Evolutionary conservation across 331 rosid genomes (phyloP), one percentile per base, ranked within the genome.

Genomic region (Arachis monticola): DNA sequence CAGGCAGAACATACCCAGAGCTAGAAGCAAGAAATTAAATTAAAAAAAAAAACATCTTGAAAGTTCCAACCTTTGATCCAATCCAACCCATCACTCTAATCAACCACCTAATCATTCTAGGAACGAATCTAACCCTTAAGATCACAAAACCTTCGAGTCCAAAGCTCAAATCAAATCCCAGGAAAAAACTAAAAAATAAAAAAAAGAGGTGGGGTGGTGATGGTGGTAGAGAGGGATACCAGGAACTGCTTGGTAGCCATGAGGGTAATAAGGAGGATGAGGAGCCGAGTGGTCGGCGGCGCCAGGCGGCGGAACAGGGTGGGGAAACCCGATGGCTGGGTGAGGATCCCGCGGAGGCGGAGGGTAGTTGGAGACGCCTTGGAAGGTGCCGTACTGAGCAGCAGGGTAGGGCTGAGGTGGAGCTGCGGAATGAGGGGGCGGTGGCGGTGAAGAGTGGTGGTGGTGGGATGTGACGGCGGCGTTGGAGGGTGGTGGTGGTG

Each of bases 311-410:
- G 96, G 97, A 22, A 71, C 94, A 0, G 97, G 99, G 17, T 87
- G 89, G 2, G 97, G 96, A 64, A 92, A 94, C 10, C 90, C 95
- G 12, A 81, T 77, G 53, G 82, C 86, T n/a, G 82, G 88, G 50
- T 75, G 82, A 0, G 72, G 76, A n/a, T 79, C 84, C 2, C 87
- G 83, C 11, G 67, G 86, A 14, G 96, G 93, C 10, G 96, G 93
- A 41, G 97, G 96, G 56, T 88, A 88, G 86, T 82, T 88, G 61
- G 97, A 83, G 22, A 90, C 99, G 14, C 99, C 99, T 78, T 94
- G 97, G 86, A 94, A 94, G 30, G 97, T 94, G 38, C 99, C 99
- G 68, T 94, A 94, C 73, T 92, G 92, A 47, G 94, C 80, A 10
- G 84, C 71, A 5, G 78, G 73, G 5, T 65, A 77, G 48, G 61